Evolutionary conservation across 148 eudicot species (phyloP).

Genomic region (Hydrangea macrophylla): DNA sequence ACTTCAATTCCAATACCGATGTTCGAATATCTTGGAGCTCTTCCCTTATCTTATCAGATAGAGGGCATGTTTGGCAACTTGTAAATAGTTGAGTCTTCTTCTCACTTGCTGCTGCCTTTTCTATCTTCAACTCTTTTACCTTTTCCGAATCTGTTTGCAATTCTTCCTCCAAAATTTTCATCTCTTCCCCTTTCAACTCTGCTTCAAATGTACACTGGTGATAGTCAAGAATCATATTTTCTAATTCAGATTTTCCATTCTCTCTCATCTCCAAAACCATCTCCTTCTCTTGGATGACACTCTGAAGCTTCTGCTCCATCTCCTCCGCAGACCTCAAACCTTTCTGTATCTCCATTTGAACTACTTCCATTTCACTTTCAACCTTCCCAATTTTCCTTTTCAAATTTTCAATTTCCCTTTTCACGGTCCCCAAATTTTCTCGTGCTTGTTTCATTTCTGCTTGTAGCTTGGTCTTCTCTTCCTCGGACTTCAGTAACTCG

Average conservation of each 20-base stretch:
- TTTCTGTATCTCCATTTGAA: constrained; percentile 39
- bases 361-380: constrained; percentile 40
- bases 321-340: constrained; percentile 37
- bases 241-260: constrained; percentile 48
- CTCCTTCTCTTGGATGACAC: constrained; percentile 45
- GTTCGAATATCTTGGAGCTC: constrained; percentile 49
- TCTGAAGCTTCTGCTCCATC: constrained; percentile 42
- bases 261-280: constrained; percentile 50
- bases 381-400: constrained; percentile 36
- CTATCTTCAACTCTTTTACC: constrained; percentile 32
- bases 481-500: constrained; percentile 80
- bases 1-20: constrained; percentile 45
- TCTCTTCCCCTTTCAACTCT: constrained; percentile 51
- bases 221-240: constrained; percentile 53
- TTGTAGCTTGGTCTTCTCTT: constrained; percentile 78
- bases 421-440: constrained; percentile 51
- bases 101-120: constrained; percentile 34
- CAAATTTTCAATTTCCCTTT: constrained; percentile 46
- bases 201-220: constrained; percentile 49
- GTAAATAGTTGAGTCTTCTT: constrained; percentile 35
- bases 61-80: constrained; percentile 20
- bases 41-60: constrained; percentile 43
- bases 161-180: constrained; percentile 60
- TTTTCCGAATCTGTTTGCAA: constrained; percentile 23
- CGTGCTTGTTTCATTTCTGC: constrained; percentile 49